phyloP scores from a whole-genome alignment of 1,284 basidiomycete genomes.

The Trichosporon faecale region DNA sequence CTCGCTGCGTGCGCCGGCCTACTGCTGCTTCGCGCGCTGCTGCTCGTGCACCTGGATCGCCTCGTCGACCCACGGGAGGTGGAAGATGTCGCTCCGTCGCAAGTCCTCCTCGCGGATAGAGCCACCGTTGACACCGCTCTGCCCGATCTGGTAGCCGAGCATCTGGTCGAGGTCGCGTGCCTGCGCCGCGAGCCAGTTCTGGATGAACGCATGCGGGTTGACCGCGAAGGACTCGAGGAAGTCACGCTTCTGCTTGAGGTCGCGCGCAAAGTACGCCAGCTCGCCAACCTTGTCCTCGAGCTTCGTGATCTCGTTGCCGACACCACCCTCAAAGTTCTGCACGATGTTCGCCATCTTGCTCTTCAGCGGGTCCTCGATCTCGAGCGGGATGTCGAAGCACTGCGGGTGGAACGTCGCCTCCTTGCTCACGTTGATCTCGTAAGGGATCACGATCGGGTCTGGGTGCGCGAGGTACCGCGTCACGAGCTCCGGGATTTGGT shows the following conservation, averaged over 20 bases:
- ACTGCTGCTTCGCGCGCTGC: slow-evolving; percentile 25
- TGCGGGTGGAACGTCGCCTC: slow-evolving; percentile 51
- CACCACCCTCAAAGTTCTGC: slow-evolving; percentile 66
- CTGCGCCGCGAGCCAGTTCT: slow-evolving; percentile 86
- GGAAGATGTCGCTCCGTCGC: slow-evolving; percentile 82
- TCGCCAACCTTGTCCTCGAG: slow-evolving; percentile 85
- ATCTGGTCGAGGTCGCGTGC: slow-evolving; percentile 83
- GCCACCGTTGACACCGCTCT: slow-evolving; percentile 56
- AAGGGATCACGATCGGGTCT: slow-evolving; percentile 81
- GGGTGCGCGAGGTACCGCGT: slow-evolving; percentile 74
- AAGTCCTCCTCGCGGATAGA: slow-evolving; percentile 80
- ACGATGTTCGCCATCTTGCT: slow-evolving; percentile 70
- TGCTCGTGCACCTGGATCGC: slow-evolving; percentile 51
- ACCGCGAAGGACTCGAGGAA: slow-evolving; percentile 78
- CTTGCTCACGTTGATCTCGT: slow-evolving; percentile 53
- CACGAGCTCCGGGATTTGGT: slow-evolving; percentile 78
- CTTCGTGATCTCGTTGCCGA: slow-evolving; percentile 63
- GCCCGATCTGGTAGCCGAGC: slow-evolving; percentile 71
- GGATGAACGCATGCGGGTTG: slow-evolving; percentile 63
- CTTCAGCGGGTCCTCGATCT: slow-evolving; percentile 81
- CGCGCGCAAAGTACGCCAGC: slow-evolving; percentile 75
- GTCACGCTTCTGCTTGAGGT: slow-evolving; percentile 77
- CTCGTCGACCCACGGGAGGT: slow-evolving; percentile 70
- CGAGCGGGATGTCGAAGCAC: slow-evolving; percentile 87
- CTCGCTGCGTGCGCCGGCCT: background rate